These are phyloP conservation scores for Sporothrix mexicana DNA, from an alignment of 2,329 filamentous ascomycete genomes.

Conservation along the genomic window DNA sequence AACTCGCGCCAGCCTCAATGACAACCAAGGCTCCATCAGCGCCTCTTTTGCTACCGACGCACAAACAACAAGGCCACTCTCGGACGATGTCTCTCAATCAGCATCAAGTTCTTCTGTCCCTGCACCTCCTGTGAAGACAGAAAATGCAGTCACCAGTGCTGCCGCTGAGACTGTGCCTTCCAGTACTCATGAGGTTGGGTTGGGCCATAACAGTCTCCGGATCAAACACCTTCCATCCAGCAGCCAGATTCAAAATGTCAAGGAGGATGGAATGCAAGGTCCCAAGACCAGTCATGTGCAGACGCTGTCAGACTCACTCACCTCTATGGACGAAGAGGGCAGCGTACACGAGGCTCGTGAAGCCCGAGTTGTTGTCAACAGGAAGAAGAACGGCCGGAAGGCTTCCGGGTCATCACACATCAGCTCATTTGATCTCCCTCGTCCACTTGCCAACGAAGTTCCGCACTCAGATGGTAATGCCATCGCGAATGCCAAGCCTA, in stretches of 20 bases:
- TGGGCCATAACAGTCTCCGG: background rate
- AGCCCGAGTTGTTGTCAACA: conserved; percentile 33
- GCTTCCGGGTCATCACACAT: conserved; percentile 32
- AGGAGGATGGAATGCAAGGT: background rate
- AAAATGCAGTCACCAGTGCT: background rate
- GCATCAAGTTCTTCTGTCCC: background rate
- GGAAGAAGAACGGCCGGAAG: conserved; percentile 6
- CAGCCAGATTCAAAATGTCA: background rate
- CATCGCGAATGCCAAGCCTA: background rate
- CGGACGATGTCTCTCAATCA: background rate
- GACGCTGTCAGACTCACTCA: conserved; percentile 31
- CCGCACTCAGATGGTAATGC: background rate
- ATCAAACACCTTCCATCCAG: background rate
- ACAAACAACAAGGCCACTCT: background rate
- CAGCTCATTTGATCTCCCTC: conserved; percentile 34
- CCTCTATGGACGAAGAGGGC: conserved; percentile 37
- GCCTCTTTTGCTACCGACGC: conserved; percentile 14
- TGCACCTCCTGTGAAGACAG: background rate
- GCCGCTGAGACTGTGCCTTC: background rate
- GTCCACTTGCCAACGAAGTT: background rate
- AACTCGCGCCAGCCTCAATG: too few species aligned
- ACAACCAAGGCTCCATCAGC: conserved; percentile 20
- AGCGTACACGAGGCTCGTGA: conserved; percentile 40
- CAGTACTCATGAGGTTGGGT: background rate
- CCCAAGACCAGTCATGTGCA: background rate